Evolutionary conservation across 495 filamentous ascomycete species (phyloP).

Genomic region (Penicillium daleae): DNA sequence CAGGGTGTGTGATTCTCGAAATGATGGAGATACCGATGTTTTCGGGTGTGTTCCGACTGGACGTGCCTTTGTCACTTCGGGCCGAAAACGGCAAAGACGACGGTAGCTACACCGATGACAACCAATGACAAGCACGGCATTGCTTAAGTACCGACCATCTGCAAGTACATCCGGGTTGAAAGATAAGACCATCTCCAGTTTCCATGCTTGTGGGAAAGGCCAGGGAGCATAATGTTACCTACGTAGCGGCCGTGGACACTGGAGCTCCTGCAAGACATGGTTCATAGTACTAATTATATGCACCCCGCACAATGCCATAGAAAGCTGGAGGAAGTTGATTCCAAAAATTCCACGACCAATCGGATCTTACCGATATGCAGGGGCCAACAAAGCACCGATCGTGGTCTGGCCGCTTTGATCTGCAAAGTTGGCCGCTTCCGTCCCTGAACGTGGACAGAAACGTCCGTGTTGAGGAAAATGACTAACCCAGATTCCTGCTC

Average conservation of each 20-base stretch:
- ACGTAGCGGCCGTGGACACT: background rate
- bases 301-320: background rate
- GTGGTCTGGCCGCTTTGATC: background rate
- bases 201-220: background rate
- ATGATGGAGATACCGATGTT: background rate
- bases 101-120: background rate
- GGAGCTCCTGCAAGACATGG: background rate
- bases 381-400: background rate
- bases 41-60: background rate
- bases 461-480: background rate
- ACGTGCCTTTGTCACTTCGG: background rate
- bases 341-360: background rate
- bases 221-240: background rate
- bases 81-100: slow-evolving; percentile 2
- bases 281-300: background rate
- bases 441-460: background rate
- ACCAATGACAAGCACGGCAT: slow-evolving; percentile 1
- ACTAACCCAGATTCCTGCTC: background rate
- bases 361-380: background rate
- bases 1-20: background rate
- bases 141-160: background rate
- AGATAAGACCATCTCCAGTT: background rate
- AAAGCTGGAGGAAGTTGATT: background rate
- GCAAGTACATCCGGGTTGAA: background rate
- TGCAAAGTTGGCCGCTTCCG: slow-evolving; percentile 1